A percentile compares a stretch with the other conserved stretches of the same genome.
Evolutionary conservation across 2,329 filamentous ascomycete genomes (phyloP).

Genomic region (Sclerotinia glacialis): DNA sequence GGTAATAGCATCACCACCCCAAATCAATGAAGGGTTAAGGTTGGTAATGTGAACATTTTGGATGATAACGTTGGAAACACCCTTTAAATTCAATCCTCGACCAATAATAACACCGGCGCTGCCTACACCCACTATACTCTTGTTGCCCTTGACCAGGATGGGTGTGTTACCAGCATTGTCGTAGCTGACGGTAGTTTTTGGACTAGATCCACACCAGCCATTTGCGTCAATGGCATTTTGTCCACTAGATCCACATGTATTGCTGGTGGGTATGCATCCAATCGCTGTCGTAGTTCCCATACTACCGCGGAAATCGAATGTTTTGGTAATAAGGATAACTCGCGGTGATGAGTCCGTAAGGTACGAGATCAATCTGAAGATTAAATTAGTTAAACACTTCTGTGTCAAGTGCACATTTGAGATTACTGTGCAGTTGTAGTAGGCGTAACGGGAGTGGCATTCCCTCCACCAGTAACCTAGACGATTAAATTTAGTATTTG

Average conservation of each 20-base stretch:
- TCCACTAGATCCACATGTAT: constrained; percentile 22
- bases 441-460: constrained; percentile 45
- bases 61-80: constrained; percentile 34
- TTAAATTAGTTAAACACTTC: neutral
- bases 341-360: constrained; percentile 52
- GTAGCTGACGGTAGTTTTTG: constrained; percentile 16
- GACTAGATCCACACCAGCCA: constrained; percentile 21
- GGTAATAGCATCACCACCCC: constrained; percentile 41
- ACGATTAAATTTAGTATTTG: neutral
- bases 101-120: constrained; percentile 31
- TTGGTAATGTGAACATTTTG: constrained; percentile 35
- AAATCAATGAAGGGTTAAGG: constrained; percentile 41
- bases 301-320: constrained; percentile 31
- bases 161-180: constrained; percentile 28
- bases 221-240: constrained; percentile 26
- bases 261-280: constrained; percentile 21
- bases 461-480: constrained; percentile 54
- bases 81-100: constrained; percentile 32
- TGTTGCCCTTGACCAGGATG: constrained; percentile 34
- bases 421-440: constrained; percentile 13
- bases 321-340: constrained; percentile 57
- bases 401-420: neutral
- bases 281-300: constrained; percentile 23
- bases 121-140: constrained; percentile 34
- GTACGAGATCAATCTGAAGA: constrained; percentile 53